Percentiles rank a stretch among this genome's conserved stretches.
Conservation (phyloP, 306 rosid genomes). For the Heteromeles arbutifolia region DNA sequence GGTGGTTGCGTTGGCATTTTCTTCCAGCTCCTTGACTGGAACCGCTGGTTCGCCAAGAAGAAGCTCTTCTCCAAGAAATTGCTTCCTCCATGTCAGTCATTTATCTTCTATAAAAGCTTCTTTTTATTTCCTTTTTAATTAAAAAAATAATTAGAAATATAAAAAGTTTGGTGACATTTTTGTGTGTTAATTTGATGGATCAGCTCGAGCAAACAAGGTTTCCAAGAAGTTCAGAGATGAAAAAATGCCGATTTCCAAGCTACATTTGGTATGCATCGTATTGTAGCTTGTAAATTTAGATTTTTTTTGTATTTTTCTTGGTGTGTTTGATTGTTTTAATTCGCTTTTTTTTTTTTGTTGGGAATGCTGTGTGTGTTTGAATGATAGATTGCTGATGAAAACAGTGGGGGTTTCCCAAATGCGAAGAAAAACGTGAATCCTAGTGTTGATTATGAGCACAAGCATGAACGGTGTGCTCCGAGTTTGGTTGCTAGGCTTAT, state of each 20-base stretch:
- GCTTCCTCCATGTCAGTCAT: slow-evolving; percentile 60
- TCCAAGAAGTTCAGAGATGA: slow-evolving; percentile 66
- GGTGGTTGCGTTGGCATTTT: slow-evolving; percentile 88
- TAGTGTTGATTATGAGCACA: slow-evolving; percentile 34
- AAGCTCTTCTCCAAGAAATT: slow-evolving; percentile 76
- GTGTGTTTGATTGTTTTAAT: background rate
- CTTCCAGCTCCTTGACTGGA: slow-evolving; percentile 94
- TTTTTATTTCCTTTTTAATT: background rate
- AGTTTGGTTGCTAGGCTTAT: slow-evolving; percentile 80
- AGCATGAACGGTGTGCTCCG: slow-evolving; percentile 60
- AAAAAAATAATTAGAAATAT: background rate
- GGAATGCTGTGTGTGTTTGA: slow-evolving; percentile 7
- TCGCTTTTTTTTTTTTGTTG: slow-evolving; percentile 2
- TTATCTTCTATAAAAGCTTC: no score
- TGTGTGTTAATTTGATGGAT: slow-evolving; percentile 12
- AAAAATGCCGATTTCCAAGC: slow-evolving; percentile 65
- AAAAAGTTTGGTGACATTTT: slow-evolving; percentile 4
- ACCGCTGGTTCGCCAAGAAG: slow-evolving; percentile 68
- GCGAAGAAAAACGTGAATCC: slow-evolving; percentile 44
- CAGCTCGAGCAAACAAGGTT: slow-evolving; percentile 53
- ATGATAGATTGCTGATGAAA: slow-evolving; percentile 81
- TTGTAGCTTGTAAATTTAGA: background rate
- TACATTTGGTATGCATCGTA: slow-evolving; percentile 53
- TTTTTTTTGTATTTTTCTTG: background rate
- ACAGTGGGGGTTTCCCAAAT: slow-evolving; percentile 70